Evolutionary conservation across 768 basidiomycete species (phyloP).

Genomic region (Pseudohyphozyma bogoriensis): DNA sequence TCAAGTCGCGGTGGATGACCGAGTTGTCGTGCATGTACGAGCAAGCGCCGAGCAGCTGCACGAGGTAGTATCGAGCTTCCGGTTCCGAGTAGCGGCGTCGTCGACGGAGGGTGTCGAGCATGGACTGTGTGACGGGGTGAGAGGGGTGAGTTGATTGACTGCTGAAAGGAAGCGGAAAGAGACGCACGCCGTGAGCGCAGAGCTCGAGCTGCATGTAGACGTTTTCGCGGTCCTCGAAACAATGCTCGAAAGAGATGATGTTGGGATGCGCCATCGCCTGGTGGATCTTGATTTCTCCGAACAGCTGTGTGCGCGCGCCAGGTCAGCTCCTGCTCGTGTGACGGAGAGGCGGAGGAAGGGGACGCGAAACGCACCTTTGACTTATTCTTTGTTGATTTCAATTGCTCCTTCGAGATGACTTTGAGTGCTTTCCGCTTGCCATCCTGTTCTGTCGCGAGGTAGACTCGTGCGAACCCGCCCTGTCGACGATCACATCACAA

Average conservation of each 20-base stretch:
- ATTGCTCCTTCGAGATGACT: constrained; percentile 81
- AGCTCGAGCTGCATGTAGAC: constrained; percentile 96
- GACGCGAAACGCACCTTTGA: constrained; percentile 83
- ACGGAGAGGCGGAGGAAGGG: background rate
- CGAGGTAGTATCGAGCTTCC: constrained; percentile 82
- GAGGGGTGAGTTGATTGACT: background rate
- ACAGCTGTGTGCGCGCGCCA: constrained; percentile 51
- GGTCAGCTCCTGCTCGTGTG: background rate
- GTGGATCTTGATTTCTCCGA: constrained; percentile 98
- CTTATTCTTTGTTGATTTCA: constrained; percentile 93
- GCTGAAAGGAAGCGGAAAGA: background rate
- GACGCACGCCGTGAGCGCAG: constrained; percentile 62
- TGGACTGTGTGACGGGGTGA: constrained; percentile 24
- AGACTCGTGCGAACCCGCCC: constrained; percentile 95
- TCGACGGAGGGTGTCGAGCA: constrained; percentile 47
- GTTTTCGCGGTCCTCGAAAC: constrained; percentile 89
- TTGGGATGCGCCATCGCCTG: constrained; percentile 81
- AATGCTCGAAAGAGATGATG: constrained; percentile 81
- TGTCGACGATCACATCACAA: constrained; percentile 20
- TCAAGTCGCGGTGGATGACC: constrained; percentile 95
- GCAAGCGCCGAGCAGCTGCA: constrained; percentile 90
- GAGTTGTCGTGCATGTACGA: constrained; percentile 95
- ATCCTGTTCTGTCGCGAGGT: constrained; percentile 68
- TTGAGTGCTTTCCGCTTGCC: constrained; percentile 72
- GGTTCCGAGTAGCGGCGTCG: constrained; percentile 61